Percentiles rank a stretch among this genome's conserved stretches.
Evolutionary conservation across 495 filamentous ascomycete genomes (phyloP).

Genomic region (Aspergillus incahuasiensis): DNA sequence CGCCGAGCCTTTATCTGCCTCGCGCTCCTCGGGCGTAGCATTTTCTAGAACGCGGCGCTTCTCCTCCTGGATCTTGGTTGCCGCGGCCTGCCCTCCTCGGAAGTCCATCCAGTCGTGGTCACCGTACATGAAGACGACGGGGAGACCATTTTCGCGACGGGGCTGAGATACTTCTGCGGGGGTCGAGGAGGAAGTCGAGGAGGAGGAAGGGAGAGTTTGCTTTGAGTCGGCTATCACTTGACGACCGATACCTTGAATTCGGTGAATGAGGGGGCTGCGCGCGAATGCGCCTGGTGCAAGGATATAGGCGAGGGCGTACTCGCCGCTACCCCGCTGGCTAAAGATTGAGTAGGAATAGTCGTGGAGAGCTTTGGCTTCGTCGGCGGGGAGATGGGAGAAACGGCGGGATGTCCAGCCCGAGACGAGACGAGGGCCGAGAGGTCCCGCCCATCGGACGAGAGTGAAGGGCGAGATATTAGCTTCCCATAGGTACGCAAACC

Average conservation of each 20-base stretch:
- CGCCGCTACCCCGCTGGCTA: conserved; percentile 83
- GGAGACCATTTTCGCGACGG: conserved; percentile 67
- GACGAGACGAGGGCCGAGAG: conserved; percentile 83
- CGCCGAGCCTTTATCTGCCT: conserved; percentile 67
- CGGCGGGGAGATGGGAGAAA: conserved; percentile 79
- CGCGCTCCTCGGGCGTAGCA: conserved; percentile 63
- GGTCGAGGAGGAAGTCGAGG: conserved; percentile 1
- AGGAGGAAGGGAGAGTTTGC: conserved; percentile 4
- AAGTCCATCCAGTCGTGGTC: conserved; percentile 99
- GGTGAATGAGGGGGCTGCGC: conserved; percentile 76
- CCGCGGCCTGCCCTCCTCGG: conserved; percentile 73
- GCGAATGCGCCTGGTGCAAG: conserved; percentile 92
- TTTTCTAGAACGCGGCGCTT: conserved; percentile 50
- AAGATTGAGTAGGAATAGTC: conserved; percentile 95
- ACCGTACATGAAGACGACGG: conserved; percentile 90
- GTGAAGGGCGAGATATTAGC: conserved; percentile 95
- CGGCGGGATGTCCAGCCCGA: conserved; percentile 92
- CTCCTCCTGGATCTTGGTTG: conserved; percentile 72
- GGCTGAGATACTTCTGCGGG: conserved; percentile 8
- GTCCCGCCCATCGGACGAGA: conserved; percentile 84
- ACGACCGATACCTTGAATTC: conserved; percentile 81
- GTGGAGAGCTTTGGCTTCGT: conserved; percentile 81
- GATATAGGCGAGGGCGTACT: conserved; percentile 90
- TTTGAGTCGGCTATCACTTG: conserved; percentile 41
- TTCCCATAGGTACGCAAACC: conserved; percentile 92